Evolutionary conservation across 352 stramenopile genomes (phyloP), one percentile per base, ranked within the genome.

Genomic region (Phytopythium vexans): DNA sequence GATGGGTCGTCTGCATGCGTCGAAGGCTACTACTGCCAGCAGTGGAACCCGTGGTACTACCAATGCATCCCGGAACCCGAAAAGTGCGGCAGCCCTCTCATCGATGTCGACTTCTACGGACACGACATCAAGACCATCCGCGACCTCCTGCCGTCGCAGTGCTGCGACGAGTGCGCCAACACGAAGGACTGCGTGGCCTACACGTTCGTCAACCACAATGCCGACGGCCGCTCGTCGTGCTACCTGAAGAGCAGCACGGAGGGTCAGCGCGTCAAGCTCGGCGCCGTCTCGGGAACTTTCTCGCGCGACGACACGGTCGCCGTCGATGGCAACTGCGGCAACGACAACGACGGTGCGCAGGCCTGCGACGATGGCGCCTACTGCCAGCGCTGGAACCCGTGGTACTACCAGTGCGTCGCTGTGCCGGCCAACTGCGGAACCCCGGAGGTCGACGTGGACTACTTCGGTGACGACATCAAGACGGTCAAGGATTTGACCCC

Each of bases 381-480:
- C 33, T 66, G 48, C 38, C 58, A 66, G 27, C 52, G 48, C 0
- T 61, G 59, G 59, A 62, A 62, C 42, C 32, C 62, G 1, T 50
- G 43, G 32, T 69, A 73, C 57, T 78, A 72, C 62, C 74, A 84
- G 55, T 84, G 74, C 53, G 53, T 75, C 41, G 36, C 58, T 11
- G 21, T 53, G 8, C 70, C 74, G 8, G 7, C 47, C n/a, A 46
- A 71, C 49, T 84, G 74, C 62, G 64, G 54, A 9, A 47, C 48
- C 16, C 70, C 77, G 57, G 35, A 60, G n/a, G 62, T 62, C 11
- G 60, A 75, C 56, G 50, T 70, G 3, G 72, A 79, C 48, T 77
- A 75, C n/a, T 67, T 60, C 47, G 73, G 73, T 36, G 61, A 74
- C 49, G 67, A 84, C 60, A 41, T 84, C 16, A 36, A 58, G 27